Conservation (phyloP, 2,329 filamentous ascomycete species). For the Cephalotrichum gorgonifer region DNA sequence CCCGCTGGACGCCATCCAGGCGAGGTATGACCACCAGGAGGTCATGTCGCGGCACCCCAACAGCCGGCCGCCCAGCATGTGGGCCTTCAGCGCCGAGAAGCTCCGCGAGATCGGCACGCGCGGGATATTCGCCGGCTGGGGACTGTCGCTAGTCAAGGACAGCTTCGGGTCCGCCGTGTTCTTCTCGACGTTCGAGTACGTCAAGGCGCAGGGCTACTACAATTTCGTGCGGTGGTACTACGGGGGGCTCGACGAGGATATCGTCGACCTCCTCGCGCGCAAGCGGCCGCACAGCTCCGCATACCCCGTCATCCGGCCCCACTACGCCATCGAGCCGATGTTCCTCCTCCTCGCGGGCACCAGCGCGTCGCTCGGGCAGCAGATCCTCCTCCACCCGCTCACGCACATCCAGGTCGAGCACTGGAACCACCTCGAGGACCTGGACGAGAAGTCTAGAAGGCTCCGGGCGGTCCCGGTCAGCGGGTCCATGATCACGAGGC, state of each 20-base stretch:
- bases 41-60: conserved; percentile 22
- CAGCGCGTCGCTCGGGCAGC: conserved; percentile 57
- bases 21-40: conserved; percentile 54
- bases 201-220: conserved; percentile 65
- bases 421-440: conserved; percentile 61
- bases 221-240: conserved; percentile 63
- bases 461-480: conserved; percentile 18
- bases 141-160: conserved; percentile 59
- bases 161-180: conserved; percentile 59
- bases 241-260: conserved; percentile 42
- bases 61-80: conserved; percentile 52
- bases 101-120: conserved; percentile 61
- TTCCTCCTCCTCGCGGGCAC: conserved; percentile 62
- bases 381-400: conserved; percentile 60
- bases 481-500: conserved; percentile 14
- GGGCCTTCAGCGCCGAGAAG: conserved; percentile 55
- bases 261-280: conserved; percentile 33
- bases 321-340: conserved; percentile 64
- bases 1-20: conserved; percentile 65
- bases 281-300: conserved; percentile 20
- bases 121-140: conserved; percentile 66
- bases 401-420: conserved; percentile 62
- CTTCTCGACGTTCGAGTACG: conserved; percentile 65
- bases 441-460: conserved; percentile 50
- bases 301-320: conserved; percentile 52